Base-by-base conservation (phyloP, 2,329 filamentous ascomycete genomes). In the Aspergillus sergii region DNA sequence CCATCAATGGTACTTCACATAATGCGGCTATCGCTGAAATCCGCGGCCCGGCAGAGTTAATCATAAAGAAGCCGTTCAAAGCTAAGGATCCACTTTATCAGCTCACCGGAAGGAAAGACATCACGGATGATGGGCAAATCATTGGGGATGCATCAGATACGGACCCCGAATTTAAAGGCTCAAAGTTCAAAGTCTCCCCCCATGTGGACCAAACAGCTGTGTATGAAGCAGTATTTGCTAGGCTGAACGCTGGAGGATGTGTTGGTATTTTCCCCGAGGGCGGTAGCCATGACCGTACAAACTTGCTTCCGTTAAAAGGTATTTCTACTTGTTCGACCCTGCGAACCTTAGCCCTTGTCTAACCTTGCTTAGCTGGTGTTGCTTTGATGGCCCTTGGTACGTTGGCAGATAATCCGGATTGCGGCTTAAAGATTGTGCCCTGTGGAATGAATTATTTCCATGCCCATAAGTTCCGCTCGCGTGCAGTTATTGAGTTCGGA, bases 381-480 rank as follows among this genome's bases (percentile, higher is more conserved):
- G 95, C 95, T 63, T 95, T 99, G 74, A 99, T 99, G 94, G 95
- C 94, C 14, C 86, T 99, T 41, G 94, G 94, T 45, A 91, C 95
- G 1, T 83, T 98, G 58, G 93, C 92, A 6, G 89, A 93, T 61
- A 88, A 94, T 65, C 94, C 94, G 3, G 85, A 94, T 67, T 97
- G 92, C 74, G 93, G 92, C 34, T 83, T 99, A 65, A 96, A 94
- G 79, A 97, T 99, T 71, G 92, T 99, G 28, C 95, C 95, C 4
- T 94, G 95, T 58, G 94, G 94, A 71, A 97, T 99, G 94, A 99
- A 99, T 79, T 99, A 99, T 80, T 99, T 99, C 81, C 94, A 98
- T 79, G 92, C 94, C 0, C 94, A 99, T 84, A 99, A 98, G 78
- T 99, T 99, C 80, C 91, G 94, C 53, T 98, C 94, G 67, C 88